Evolutionary conservation across 305 asterid species (phyloP), one percentile per base, ranked within the genome.

Genomic region (Fraxinus ornus): DNA sequence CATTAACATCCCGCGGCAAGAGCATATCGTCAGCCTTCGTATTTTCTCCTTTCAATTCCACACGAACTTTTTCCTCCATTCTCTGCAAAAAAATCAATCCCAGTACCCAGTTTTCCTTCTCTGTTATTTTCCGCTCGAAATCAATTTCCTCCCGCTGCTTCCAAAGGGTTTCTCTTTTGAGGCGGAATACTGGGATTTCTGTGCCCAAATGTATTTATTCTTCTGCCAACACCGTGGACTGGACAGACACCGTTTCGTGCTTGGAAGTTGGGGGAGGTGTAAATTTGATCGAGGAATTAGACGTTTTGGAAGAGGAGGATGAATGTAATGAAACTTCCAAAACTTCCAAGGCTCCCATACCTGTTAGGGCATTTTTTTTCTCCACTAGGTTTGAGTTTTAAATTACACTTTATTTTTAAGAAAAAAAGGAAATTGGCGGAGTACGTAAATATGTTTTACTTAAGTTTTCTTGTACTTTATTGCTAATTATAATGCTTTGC

Each of bases 361-460:
- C 98, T 22, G 98, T 95, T 84, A 92, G 94, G 88, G 98, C 98
- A 73, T 95, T 86, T 85, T 89, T 95, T 91, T 89, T 92, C 92
- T 92, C 98, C 77, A 95, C 98, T 73, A 93, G 98, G 98, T 95
- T 84, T 33, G 81, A 19, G 77, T 39, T 82, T 1, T 35, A n/a
- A n/a, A 7, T 49, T 19, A 52, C 17, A 9, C 55, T 7, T 85
- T 77, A 15, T 15, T 49, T 4, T 15, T 49, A 3, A 15, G 60
- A 47, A 49, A 49, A n/a, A 49, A 49, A 49, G 60, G 60, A 49
- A 49, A 15, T 49, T 49, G 6, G 21, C 7, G 19, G 21, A 49
- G 21, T 49, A 49, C 15, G 4, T 49, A 49, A 49, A 49, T 15
- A 49, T 49, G 60, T 13, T 15, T 49, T 15, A 15, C 21, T 36